These are phyloP conservation scores for Magnaporthales sp. DNA, from an alignment of 2,329 filamentous ascomycete genomes.

Conservation along the genomic window DNA sequence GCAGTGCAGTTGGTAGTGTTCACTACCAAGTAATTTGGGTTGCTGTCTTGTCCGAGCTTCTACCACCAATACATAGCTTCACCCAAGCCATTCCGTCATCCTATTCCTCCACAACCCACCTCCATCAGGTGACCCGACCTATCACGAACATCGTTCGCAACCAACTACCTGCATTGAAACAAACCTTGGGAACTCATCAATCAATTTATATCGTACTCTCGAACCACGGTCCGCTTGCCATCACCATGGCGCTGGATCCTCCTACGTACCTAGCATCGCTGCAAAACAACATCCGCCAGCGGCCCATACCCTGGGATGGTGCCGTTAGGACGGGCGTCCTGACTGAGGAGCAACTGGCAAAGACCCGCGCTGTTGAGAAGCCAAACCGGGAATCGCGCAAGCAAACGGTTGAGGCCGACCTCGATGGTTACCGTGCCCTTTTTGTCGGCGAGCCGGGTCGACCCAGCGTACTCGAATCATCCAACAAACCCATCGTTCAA, in stretches of 20 bases:
- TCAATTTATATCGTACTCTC: neutral
- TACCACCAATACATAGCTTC: neutral
- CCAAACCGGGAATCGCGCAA: constrained; percentile 85
- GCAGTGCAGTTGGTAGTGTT: neutral
- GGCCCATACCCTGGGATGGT: constrained; percentile 96
- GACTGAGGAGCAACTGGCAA: constrained; percentile 86
- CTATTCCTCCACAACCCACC: neutral
- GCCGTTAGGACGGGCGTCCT: constrained; percentile 89
- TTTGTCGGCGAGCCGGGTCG: constrained; percentile 69
- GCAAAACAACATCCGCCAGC: constrained; percentile 93
- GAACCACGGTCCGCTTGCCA: neutral
- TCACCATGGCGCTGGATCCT: constrained; percentile 78
- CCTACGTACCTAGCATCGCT: constrained; percentile 78
- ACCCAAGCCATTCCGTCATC: constrained; percentile 5
- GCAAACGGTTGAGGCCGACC: constrained; percentile 70
- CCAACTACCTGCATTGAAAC: neutral
- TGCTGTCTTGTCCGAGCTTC: neutral
- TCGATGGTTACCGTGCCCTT: constrained; percentile 70
- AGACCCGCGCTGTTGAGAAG: constrained; percentile 95
- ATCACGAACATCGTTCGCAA: neutral
- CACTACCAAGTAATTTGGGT: neutral
- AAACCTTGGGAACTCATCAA: neutral
- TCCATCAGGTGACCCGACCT: neutral
- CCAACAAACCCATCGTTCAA: constrained; percentile 70
- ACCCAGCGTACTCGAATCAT: constrained; percentile 69